Evolutionary conservation across 2,329 filamentous ascomycete genomes (phyloP).

Genomic region (Pseudocercospora fijiensis): DNA sequence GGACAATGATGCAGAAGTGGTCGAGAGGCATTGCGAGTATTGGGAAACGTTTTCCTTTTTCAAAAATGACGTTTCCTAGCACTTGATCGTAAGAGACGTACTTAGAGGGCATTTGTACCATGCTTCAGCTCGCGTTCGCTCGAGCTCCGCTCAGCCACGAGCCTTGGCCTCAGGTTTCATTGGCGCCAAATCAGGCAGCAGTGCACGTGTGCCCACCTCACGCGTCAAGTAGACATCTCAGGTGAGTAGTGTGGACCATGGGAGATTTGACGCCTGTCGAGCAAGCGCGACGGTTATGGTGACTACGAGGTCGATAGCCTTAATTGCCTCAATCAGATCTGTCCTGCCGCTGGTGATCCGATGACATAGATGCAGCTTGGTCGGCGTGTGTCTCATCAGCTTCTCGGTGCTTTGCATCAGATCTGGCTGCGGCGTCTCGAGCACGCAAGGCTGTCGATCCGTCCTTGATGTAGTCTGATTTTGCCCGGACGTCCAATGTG

Average conservation of each 20-base stretch:
- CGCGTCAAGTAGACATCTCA: neutral
- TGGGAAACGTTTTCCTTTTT: neutral
- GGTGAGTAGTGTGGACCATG: neutral
- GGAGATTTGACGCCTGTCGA: neutral
- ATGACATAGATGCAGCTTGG: neutral
- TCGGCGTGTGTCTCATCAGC: neutral
- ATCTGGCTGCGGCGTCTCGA: constrained; percentile 21
- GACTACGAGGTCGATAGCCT: neutral
- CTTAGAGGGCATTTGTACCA: neutral
- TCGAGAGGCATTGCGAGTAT: constrained; percentile 11
- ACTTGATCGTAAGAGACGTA: neutral
- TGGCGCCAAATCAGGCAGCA: neutral
- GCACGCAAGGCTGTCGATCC: constrained; percentile 52
- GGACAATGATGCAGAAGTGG: constrained; percentile 15
- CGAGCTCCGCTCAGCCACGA: neutral
- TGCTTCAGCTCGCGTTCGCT: neutral
- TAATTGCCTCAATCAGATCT: neutral
- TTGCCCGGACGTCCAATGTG: neutral
- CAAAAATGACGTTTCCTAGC: neutral
- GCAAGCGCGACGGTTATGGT: neutral
- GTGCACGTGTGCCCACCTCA: neutral
- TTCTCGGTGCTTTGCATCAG: neutral
- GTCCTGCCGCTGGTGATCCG: neutral
- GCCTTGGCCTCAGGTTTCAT: neutral
- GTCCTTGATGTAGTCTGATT: neutral